Percentiles rank a stretch among this genome's conserved stretches.
Conservation (phyloP, 805 yeast genomes). For the Maudiozyma turicensis region DNA sequence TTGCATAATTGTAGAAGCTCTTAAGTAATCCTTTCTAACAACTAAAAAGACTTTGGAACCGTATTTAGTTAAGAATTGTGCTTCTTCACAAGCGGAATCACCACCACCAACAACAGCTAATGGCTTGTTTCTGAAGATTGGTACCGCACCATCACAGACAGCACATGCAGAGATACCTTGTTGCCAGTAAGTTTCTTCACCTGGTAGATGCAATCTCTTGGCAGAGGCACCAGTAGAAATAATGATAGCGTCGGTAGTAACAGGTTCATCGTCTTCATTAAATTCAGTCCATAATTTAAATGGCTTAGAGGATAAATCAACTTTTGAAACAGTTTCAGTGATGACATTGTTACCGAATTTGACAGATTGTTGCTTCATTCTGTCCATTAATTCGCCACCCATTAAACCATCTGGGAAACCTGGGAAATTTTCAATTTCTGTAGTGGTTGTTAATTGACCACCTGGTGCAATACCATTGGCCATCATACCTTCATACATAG, state of each 20-base stretch:
- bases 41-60: constrained; percentile 91
- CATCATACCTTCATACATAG: constrained; percentile 84
- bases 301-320: constrained; percentile 80
- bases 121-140: constrained; percentile 96
- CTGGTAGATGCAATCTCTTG: constrained; percentile 85
- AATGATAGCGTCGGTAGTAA: constrained; percentile 85
- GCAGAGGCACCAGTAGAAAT: constrained; percentile 98
- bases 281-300: constrained; percentile 96
- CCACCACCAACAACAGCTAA: constrained; percentile 98
- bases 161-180: constrained; percentile 99
- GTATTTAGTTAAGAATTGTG: constrained; percentile 90
- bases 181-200: constrained; percentile 98
- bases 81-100: constrained; percentile 99
- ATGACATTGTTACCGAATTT: constrained; percentile 89
- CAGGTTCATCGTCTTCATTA: constrained; percentile 84
- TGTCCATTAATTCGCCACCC: constrained; percentile 85
- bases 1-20: constrained; percentile 97
- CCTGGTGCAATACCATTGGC: constrained; percentile 99
- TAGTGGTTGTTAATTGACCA: constrained; percentile 97
- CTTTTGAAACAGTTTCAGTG: constrained; percentile 91
- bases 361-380: constrained; percentile 80
- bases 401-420: constrained; percentile 93
- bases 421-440: constrained; percentile 97
- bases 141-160: constrained; percentile 99
- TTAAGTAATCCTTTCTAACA: constrained; percentile 86